Evolutionary conservation across 2,329 filamentous ascomycete species (phyloP), one percentile per base, ranked within the genome.

Genomic region (Exophiala bonariae): DNA sequence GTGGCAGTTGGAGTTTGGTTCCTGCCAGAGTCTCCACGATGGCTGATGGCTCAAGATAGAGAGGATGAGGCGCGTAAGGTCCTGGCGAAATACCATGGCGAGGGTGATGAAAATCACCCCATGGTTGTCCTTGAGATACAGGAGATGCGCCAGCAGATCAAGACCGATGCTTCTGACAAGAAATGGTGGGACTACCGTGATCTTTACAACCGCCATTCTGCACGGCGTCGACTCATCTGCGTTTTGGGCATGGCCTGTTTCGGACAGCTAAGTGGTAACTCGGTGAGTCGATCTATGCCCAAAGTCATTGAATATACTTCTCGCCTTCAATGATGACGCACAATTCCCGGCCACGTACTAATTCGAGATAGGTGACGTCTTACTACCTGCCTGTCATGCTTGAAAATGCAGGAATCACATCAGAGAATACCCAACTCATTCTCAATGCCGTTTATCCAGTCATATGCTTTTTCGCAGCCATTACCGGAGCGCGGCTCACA

Each of bases 11-110:
- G 72, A 14, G 69, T 76, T 2, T 79, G 72, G 44, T 74, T 81
- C 55, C 66, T 84, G 1, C 81, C 82, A 0, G 81, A 85, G 57
- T 81, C 66, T 34, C 66, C 78, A 2, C 82, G 81, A 2, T 84
- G 80, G 80, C 68, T 83, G 14, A 78, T 81, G 42, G 74, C 75
- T 44, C 75, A 81, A 47, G 76, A 80, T 50, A 74, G 76, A 8
- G 68, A 75, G 10, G 78, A 82, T 16, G 73, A 83, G 53, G 80
- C 79, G 1, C 66, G 77, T 13, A 66, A 72, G 4, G 74, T 80
- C 3, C 71, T 87, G 48, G 71, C 76, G 3, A 76, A 75, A 49
- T 80, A 80, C 55, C 82, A 83, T 37, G 80, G 78, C 2, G 74
- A 80, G 52, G 69, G 70, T 1, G 63, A 67, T 19, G 41, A 47